Evolutionary conservation across 805 yeast genomes (phyloP).

Genomic region (Yamadazyma paraphyllophila): DNA sequence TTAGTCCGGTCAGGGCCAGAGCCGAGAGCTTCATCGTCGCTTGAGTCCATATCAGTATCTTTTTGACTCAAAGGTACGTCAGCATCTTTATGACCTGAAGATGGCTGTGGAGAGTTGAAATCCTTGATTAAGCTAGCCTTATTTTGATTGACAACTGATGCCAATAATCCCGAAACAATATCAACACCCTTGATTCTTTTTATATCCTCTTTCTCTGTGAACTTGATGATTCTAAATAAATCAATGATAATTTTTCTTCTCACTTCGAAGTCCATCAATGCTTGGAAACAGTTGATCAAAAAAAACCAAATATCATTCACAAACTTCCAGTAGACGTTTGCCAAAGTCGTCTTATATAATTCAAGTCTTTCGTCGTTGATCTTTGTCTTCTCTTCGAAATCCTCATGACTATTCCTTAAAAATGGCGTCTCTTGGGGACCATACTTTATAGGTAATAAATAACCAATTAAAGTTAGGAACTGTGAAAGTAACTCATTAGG

Average conservation of each 20-base stretch:
- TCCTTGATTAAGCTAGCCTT: conserved; percentile 26
- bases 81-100: too few relatives aligned
- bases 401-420: conserved; percentile 20
- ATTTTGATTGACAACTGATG: conserved; percentile 61
- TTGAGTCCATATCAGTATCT: conserved; percentile 5
- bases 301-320: conserved; percentile 49
- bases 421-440: conserved; percentile 30
- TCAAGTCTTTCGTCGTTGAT: conserved; percentile 33
- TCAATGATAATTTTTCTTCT: conserved; percentile 57
- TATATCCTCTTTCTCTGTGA: conserved; percentile 31
- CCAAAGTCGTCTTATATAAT: conserved; percentile 25
- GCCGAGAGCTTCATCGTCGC: conserved; percentile 6
- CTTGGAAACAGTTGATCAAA: conserved; percentile 62
- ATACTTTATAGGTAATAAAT: conserved; percentile 53
- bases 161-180: conserved; percentile 47
- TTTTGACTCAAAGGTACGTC: background rate
- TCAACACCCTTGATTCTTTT: conserved; percentile 30
- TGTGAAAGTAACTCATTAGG: conserved; percentile 64
- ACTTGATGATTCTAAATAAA: conserved; percentile 49
- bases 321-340: conserved; percentile 32
- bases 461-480: conserved; percentile 53
- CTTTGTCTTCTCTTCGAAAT: conserved; percentile 19
- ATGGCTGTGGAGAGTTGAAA: background rate
- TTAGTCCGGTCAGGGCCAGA: background rate
- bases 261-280: conserved; percentile 66